Base-by-base conservation (phyloP, 306 rosid genomes). In the Prunus mira region DNA sequence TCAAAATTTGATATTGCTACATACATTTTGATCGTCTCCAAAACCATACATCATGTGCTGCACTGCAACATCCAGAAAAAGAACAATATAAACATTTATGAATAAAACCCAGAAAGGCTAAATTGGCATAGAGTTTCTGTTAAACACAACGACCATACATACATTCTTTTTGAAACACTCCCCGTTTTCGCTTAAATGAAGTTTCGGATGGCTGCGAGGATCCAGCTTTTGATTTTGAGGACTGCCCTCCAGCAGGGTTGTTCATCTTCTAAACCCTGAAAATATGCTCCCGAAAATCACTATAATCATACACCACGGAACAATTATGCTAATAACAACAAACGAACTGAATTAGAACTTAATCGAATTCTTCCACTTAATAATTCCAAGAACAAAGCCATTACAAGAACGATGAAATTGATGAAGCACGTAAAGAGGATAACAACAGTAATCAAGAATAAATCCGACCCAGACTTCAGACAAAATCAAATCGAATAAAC, bases 31-130 rank as follows among this genome's bases (percentile, higher is more conserved):
- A 77, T 90, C 96, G 78, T 92, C 98, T 79, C 98, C 98, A 34
- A 92, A 92, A 27, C 98, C 98, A 81, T 90, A 94, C 97, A 94
- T 94, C 97, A 94, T 92, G 76, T 94, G 98, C 88, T 94, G 95
- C 91, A 94, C 97, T 94, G 45, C 7, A 73, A 24, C 46, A 71
- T 72, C 6, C 56, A 46, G 3, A 79, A 56, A 12, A 76, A 41
- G 19, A 56, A 72, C 8, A 64, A 51, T 32, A 69, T 12, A 43
- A 80, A 28, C 76, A 34, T 52, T 3, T 55, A 50, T 32, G 52
- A 71, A 55, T 0, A 13, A 38, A 20, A 28, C 11, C 41, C 20
- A 32, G 41, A 19, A 28, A 72, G 17, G 51, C 51, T 70, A 58
- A 24, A 28, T 0, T 20, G 6, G 32, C 32, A 58, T 2, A 60